Evolutionary conservation across 306 rosid genomes (phyloP), one percentile per base, ranked within the genome.

Genomic region (Castanea sativa): DNA sequence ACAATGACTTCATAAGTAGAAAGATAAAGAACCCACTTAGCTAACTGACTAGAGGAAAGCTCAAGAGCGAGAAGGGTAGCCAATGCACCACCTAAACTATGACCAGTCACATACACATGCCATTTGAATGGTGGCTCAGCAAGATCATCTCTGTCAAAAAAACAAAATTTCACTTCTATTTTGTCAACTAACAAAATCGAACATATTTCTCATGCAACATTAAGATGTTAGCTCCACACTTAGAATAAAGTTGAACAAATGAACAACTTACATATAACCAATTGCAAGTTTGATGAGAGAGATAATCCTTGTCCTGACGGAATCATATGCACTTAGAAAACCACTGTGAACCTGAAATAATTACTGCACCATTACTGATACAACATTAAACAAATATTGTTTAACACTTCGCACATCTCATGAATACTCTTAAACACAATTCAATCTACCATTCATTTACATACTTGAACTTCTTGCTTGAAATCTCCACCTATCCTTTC

Each of bases 401-500:
- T 64, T 38, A 71, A 73, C 65, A 63, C 77, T 77, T 27, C 8
- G 43, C 35, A 52, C 61, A 72, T 55, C 79, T 78, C 41, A 77
- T 52, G 58, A 75, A 76, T 73, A 76, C 49, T 45, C 49, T 51
- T 69, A 56, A 65, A 65, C 56, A 71, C 32, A 33, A 7, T 59
- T 74, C 75, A 81, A 80, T 68, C 73, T 79, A 83, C 21, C 53
- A 77, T 35, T 72, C 63, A 58, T 76, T 71, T 75, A 73, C 97
- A 82, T 87, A 91, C 99, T 84, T 95, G 99, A 87, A 92, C 77
- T 87, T 95, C 99, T 88, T 95, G 90, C 90, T 90, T 95, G 90
- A 95, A 92, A 80, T 95, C 98, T 71, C 99, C 99, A 52, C 99
- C 97, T 70, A 95, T 90, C 89, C 99, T 92, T 87, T 92, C 99